Percentiles rank a stretch among this genome's conserved stretches.
Conservation (phyloP, 495 filamentous ascomycete species). For the Lentithecium fluviatile region DNA sequence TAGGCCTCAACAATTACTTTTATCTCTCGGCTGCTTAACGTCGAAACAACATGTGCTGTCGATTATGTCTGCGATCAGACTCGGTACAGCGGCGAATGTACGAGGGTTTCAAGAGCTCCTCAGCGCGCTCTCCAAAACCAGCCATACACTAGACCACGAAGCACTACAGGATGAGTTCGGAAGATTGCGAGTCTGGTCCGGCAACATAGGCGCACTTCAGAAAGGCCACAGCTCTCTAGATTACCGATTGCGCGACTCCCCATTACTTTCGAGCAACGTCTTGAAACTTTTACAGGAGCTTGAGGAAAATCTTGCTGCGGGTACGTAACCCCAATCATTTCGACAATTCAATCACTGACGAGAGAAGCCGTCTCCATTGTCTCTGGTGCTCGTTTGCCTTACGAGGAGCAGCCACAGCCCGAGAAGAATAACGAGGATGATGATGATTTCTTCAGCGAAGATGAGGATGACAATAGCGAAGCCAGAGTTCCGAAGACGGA, state of each 20-base stretch:
- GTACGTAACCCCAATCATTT: not conserved
- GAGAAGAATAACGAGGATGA: slow-evolving; percentile 20
- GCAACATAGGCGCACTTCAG: slow-evolving; percentile 34
- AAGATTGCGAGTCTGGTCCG: slow-evolving; percentile 34
- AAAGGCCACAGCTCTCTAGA: slow-evolving; percentile 35
- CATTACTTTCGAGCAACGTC: slow-evolving; percentile 30
- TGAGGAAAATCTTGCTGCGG: slow-evolving; percentile 22
- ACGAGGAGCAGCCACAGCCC: slow-evolving; percentile 27
- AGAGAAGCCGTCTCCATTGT: slow-evolving; percentile 21
- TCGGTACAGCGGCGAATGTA: slow-evolving; percentile 24
- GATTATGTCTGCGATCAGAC: slow-evolving; percentile 27
- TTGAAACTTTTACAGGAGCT: slow-evolving; percentile 32
- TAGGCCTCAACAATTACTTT: not conserved
- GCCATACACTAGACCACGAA: slow-evolving; percentile 10
- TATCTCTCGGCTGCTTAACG: not conserved
- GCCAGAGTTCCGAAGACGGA: slow-evolving; percentile 26
- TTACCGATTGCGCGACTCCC: slow-evolving; percentile 34
- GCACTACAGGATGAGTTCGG: slow-evolving; percentile 33
- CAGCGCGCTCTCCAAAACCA: not conserved
- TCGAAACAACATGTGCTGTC: slow-evolving; percentile 7
- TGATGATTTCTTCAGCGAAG: slow-evolving; percentile 20
- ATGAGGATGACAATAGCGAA: slow-evolving; percentile 27
- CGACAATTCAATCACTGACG: not conserved
- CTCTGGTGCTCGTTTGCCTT: slow-evolving; percentile 25
- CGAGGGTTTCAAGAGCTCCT: slow-evolving; percentile 25